Conservation (phyloP, 352 stramenopile genomes). For the Phytopythium kandeliae region DNA sequence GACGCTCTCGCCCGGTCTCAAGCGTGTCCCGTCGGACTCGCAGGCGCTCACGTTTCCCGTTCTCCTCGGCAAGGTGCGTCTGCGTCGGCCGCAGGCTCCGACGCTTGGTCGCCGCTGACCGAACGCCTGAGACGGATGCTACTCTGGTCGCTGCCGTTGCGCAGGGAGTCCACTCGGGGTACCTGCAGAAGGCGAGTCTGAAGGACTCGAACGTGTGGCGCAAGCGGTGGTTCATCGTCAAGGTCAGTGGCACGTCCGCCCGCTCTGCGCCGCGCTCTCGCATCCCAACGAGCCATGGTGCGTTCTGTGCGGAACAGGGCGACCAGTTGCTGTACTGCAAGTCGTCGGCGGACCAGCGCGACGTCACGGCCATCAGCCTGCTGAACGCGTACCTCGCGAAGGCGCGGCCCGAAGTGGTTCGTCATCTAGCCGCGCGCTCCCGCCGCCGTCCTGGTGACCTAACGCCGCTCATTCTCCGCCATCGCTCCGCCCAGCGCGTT, state of each 20-base stretch:
- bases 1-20: slow-evolving; percentile 1
- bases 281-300: not conserved
- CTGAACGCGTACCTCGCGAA: slow-evolving; percentile 72
- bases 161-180: slow-evolving; percentile 68
- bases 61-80: slow-evolving; percentile 64
- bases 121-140: not conserved
- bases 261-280: not conserved
- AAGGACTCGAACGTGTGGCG: slow-evolving; percentile 76
- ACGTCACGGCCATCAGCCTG: slow-evolving; percentile 78
- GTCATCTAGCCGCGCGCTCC: slow-evolving; percentile 7
- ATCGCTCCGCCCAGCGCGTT: slow-evolving; percentile 55
- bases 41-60: slow-evolving; percentile 59
- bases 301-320: slow-evolving; percentile 17
- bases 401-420: slow-evolving; percentile 64
- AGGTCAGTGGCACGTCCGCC: slow-evolving; percentile 15
- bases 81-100: no score
- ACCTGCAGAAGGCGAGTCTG: slow-evolving; percentile 78
- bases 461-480: not conserved
- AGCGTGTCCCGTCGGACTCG: slow-evolving; percentile 20
- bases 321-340: slow-evolving; percentile 86
- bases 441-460: not conserved
- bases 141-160: not conserved
- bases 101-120: no score
- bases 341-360: slow-evolving; percentile 71
- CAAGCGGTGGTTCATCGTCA: slow-evolving; percentile 85